phyloP scores from a whole-genome alignment of 2,329 filamentous ascomycete species.

The Apiospora marii region DNA sequence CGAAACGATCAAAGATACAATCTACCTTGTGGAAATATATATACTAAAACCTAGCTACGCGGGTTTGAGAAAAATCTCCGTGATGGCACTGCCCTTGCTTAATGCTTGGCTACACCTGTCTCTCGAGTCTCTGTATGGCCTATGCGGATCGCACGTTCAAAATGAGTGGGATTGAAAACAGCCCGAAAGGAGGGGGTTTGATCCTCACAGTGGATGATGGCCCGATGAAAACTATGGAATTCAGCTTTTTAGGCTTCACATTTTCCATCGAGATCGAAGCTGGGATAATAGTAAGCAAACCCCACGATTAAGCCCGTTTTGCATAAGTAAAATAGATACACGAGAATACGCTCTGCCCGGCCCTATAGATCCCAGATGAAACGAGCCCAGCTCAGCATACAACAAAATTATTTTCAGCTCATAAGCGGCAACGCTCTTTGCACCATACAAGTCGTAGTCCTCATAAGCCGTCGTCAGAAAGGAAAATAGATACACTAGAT shows the following conservation, averaged over 20 bases:
- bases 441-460: neutral
- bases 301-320: conserved; percentile 1
- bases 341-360: neutral
- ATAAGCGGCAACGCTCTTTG: neutral
- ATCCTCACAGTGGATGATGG: neutral
- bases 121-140: too few relatives aligned
- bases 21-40: neutral
- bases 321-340: neutral
- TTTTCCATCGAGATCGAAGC: neutral
- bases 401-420: neutral
- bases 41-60: neutral
- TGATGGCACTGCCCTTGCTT: neutral
- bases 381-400: neutral
- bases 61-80: neutral
- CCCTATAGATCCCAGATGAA: conserved; percentile 2
- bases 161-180: conserved; percentile 2
- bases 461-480: neutral
- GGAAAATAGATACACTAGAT: neutral
- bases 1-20: neutral
- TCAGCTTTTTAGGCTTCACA: neutral
- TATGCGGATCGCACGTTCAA: too few relatives aligned
- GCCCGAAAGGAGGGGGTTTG: neutral
- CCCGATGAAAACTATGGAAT: neutral
- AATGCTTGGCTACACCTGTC: neutral
- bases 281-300: neutral